Conservation (phyloP, 768 basidiomycete species). For the Suillus lakei region DNA sequence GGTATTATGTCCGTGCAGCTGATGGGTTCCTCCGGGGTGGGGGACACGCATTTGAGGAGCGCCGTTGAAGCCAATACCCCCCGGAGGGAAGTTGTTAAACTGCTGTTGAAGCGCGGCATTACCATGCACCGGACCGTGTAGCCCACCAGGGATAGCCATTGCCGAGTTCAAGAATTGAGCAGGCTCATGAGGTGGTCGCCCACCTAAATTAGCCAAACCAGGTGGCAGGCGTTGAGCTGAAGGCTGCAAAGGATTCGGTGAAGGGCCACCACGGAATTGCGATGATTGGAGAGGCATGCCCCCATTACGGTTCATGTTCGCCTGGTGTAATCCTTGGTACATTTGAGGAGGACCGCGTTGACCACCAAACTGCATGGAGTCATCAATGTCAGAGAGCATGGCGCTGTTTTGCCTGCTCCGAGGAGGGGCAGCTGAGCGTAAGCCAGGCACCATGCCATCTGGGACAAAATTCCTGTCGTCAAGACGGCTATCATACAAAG, state of each 20-base stretch:
- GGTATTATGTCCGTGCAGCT: conserved; percentile 54
- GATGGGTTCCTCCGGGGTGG: conserved; percentile 46
- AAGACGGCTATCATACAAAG: conserved; percentile 72
- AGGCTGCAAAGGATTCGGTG: conserved; percentile 57
- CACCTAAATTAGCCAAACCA: conserved; percentile 82
- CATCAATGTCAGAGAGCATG: conserved; percentile 68
- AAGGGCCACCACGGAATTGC: conserved; percentile 73
- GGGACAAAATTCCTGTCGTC: conserved; percentile 83
- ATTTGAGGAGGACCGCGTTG: conserved; percentile 64
- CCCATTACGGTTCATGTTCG: conserved; percentile 49
- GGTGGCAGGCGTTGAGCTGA: conserved; percentile 71
- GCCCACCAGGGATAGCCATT: conserved; percentile 50
- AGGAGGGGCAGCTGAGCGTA: conserved; percentile 68
- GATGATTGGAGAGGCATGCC: conserved; percentile 61
- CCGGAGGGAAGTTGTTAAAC: conserved; percentile 58
- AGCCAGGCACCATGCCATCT: conserved; percentile 85
- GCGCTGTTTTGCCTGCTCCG: conserved; percentile 60
- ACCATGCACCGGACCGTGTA: conserved; percentile 52
- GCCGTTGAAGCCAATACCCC: conserved; percentile 48
- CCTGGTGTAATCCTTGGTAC: conserved; percentile 60
- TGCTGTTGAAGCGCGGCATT: conserved; percentile 51
- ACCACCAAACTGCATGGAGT: conserved; percentile 61
- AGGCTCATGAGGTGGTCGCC: conserved; percentile 80
- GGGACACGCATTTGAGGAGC: conserved; percentile 54
- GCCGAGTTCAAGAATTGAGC: conserved; percentile 55